Conservation (phyloP, 176 grass and related monocot genomes). For the Carex myosuroides region DNA sequence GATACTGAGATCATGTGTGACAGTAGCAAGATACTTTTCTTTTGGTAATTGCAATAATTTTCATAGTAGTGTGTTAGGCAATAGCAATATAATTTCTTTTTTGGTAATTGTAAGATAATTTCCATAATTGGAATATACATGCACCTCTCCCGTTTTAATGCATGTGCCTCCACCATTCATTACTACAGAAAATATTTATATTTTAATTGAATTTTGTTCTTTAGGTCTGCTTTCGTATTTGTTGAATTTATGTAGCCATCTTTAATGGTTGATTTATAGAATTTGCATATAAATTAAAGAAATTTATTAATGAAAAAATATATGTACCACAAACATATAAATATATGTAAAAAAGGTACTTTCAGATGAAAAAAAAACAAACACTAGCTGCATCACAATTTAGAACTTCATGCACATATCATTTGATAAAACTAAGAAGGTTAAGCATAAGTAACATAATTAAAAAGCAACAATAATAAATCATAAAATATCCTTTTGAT, state of each 20-base stretch:
- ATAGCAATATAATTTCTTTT: not conserved
- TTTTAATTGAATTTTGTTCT: not conserved
- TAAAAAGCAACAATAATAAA: not conserved
- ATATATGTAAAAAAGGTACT: not conserved
- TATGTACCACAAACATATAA: not conserved
- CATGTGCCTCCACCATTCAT: not conserved
- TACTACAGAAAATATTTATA: not conserved
- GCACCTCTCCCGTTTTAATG: not conserved
- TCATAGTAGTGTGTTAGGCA: not conserved
- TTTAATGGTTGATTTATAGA: not conserved
- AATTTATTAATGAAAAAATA: too few species aligned
- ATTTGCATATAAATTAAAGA: not conserved
- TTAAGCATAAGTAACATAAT: not conserved
- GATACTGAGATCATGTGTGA: not conserved
- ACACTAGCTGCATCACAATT: not conserved
- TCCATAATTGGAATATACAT: not conserved
- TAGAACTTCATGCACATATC: not conserved
- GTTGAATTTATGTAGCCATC: not conserved
- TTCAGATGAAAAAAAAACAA: not conserved
- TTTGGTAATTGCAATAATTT: not conserved
- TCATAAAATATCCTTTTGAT: not conserved
- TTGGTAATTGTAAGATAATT: not conserved
- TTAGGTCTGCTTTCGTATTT: not conserved
- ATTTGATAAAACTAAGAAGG: not conserved
- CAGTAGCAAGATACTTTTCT: not conserved